phyloP scores from a whole-genome alignment of 148 eudicot genomes.

The Bassia scoparia region DNA sequence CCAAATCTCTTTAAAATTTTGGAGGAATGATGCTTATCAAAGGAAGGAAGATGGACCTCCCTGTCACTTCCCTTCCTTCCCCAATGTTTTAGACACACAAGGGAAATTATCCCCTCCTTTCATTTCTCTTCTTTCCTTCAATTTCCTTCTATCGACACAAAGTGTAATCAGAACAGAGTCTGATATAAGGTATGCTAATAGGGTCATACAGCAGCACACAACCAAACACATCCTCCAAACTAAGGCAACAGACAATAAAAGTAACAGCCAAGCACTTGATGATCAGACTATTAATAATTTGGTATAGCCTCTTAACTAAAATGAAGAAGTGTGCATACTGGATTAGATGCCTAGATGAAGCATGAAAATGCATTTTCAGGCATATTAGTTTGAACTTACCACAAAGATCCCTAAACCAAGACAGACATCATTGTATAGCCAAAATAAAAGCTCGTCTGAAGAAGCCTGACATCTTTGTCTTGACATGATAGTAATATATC shows the following conservation, averaged over 20 bases:
- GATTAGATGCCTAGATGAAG: neutral
- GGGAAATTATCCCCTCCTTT: no score
- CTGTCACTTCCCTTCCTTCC: no score
- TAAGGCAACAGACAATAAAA: neutral
- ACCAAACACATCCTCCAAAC: neutral
- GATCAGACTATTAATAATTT: neutral
- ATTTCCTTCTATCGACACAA: no score
- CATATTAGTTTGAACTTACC: constrained; percentile 46
- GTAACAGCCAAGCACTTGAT: neutral
- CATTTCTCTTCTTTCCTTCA: no score
- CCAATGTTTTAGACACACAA: no score
- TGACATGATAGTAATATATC: constrained; percentile 77
- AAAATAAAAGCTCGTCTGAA: constrained; percentile 98
- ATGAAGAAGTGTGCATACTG: neutral
- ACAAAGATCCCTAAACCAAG: constrained; percentile 74
- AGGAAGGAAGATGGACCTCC: no score
- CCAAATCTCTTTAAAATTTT: no score
- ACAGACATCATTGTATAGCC: constrained; percentile 86
- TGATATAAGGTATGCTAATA: no score
- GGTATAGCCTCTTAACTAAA: neutral
- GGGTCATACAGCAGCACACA: no score
- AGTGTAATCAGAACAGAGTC: no score
- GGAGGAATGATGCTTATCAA: no score
- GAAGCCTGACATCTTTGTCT: constrained; percentile 95
- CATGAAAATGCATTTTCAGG: neutral